Evolutionary conservation across 208 protist species (phyloP), one percentile per base, ranked within the genome.

Genomic region (Herpetomonas tarakana): DNA sequence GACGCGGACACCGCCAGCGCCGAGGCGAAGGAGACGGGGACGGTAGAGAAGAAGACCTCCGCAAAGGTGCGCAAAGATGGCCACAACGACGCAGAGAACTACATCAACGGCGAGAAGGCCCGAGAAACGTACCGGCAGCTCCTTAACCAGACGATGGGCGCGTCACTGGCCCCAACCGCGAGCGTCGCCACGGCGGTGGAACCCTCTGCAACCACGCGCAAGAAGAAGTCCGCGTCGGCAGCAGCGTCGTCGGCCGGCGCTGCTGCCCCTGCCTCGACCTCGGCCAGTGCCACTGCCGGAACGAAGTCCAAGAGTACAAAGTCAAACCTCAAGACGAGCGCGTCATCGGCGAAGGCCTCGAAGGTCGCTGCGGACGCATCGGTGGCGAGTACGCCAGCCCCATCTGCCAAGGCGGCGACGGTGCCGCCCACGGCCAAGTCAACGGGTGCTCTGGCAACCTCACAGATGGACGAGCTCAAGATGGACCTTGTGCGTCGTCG

Each of bases 391-490:
- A 31, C 21, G 18, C 9, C 61, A 9, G 30, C 61, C 0, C n/a
- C n/a, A n/a, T n/a, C n/a, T n/a, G 35, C 35, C 35, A 41, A 41
- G 14, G 44, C 44, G 19, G 19, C 44, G 44, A 49, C 16, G 14
- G 26, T 28, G 18, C 9, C 61, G 9, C 35, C 61, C 0, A 28
- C 29, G 6, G 18, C 52, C n/a, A 25, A 26, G 21, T 49, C 31
- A 45, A 60, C 24, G 12, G 16, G 39, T 46, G 24, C 4, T 27
- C 53, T 29, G 49, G n/a, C 39, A 35, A 6, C 41, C 49, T 73
- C 44, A 61, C 76, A 71, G 49, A 81, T 90, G 72, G 44, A 63
- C 22, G 75, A 83, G 18, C 58, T 90, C 14, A 75, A 78, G 30
- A 41, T 77, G 30, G 74, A 86, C 58, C 71, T 90, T 45, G 72